phyloP scores from a whole-genome alignment of 2,329 filamentous ascomycete species.

The Penicillium digitatum region DNA sequence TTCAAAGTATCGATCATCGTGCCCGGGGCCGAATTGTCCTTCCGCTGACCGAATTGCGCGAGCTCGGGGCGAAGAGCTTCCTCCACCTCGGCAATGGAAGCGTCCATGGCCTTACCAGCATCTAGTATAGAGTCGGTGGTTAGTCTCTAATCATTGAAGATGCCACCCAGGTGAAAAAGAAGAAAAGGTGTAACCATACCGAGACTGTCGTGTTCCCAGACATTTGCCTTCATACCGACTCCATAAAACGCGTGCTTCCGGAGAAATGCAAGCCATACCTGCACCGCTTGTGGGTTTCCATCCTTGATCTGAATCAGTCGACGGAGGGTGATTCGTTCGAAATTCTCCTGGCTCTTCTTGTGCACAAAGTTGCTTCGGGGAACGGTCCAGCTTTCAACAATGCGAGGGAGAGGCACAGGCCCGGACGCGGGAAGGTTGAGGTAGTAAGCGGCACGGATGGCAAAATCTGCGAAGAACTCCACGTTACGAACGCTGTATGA shows the following conservation, averaged over 20 bases:
- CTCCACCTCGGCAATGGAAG: conserved; percentile 36
- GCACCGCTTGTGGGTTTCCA: conserved; percentile 80
- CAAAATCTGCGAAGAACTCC: conserved; percentile 93
- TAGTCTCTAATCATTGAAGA: conserved; percentile 3
- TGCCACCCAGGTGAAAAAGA: not conserved
- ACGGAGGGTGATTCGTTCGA: conserved; percentile 82
- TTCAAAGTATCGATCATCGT: conserved; percentile 36
- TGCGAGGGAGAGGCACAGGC: conserved; percentile 78
- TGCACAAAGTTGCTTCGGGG: conserved; percentile 84
- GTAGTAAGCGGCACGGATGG: conserved; percentile 90
- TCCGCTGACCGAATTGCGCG: conserved; percentile 40
- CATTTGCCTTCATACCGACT: conserved; percentile 98
- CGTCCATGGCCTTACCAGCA: conserved; percentile 41
- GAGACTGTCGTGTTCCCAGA: conserved; percentile 79
- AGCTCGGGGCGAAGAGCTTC: conserved; percentile 41
- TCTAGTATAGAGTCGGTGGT: conserved; percentile 30
- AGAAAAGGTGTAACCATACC: conserved; percentile 48
- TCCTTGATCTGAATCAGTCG: conserved; percentile 90
- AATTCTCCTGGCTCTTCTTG: conserved; percentile 98
- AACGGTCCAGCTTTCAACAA: conserved; percentile 91
- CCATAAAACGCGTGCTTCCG: conserved; percentile 90
- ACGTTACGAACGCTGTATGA: conserved; percentile 87
- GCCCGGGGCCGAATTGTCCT: conserved; percentile 27
- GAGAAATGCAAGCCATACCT: conserved; percentile 88
- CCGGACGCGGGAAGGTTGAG: conserved; percentile 80